Evolutionary conservation across 2,329 filamentous ascomycete genomes (phyloP), one percentile per base, ranked within the genome.

Genomic region (Aspergillus puulaauensis): DNA sequence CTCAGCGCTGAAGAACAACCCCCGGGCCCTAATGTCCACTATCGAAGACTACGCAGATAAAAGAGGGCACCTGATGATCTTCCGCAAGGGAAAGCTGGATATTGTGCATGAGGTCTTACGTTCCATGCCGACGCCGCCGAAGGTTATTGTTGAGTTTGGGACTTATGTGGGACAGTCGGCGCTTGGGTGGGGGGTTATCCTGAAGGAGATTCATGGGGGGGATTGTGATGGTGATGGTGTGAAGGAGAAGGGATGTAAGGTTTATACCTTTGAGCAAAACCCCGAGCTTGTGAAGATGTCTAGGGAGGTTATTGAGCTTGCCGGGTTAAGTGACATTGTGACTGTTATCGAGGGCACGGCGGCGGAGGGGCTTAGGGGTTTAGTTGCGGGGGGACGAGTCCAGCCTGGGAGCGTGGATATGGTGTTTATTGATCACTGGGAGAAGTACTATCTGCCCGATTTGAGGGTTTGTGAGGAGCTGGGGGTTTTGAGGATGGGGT

Each of bases 121-220:
- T 4, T 21, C 3, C 3, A 52, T 52, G 39, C n/a, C 50, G 1
- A 21, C 21, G 15, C 24, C 24, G 19, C 50, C 50, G 7, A 24
- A 11, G n/a, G 37, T 52, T 27, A 45, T 52, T 15, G 61, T 77
- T 19, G 73, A 76, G 56, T 70, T 75, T 31, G 73, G 73, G 31
- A 70, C 69, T 6, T 76, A 72, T 40, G 66, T 76, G 6, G 73
- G 75, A 19, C 70, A 67, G 47, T 75, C 73, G 1, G 73, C 74
- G 3, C 59, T 77, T 8, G 68, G 66, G 1, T 76, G 61, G 61
- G 63, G 61, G 33, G 64, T 64, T 3, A 68, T 69, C 19, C 50
- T 68, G 14, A 61, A 64, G 7, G 62, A 66, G 6, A 59, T 73
- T 4, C 57, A 64, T 27, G 62, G 63, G n/a, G 31, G 66, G 5